Evolutionary conservation across 1,284 basidiomycete genomes (phyloP).

Genomic region (Apiotrichum veenhuisii): DNA sequence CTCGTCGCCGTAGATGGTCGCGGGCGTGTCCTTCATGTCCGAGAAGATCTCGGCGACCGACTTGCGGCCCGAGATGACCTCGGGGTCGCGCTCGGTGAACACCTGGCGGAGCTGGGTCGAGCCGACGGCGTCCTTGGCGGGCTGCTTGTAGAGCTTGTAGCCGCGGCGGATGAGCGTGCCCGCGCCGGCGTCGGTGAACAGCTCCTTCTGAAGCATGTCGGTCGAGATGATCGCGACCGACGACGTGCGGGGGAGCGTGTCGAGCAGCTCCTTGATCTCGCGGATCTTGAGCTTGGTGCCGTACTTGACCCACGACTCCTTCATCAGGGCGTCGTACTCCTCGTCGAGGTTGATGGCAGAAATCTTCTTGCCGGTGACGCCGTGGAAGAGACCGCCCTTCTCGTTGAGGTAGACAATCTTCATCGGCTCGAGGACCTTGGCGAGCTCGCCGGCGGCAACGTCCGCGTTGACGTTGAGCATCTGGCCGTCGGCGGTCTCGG

Average conservation of each 20-base stretch:
- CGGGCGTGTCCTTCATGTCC: slow-evolving; percentile 73
- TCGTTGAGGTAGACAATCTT: slow-evolving; percentile 99
- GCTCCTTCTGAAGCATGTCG: slow-evolving; percentile 89
- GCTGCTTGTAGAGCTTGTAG: slow-evolving; percentile 93
- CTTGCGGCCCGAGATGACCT: slow-evolving; percentile 76
- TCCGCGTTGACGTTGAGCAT: slow-evolving; percentile 97
- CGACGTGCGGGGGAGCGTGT: slow-evolving; percentile 95
- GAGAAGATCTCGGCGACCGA: slow-evolving; percentile 87
- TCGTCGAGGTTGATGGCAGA: slow-evolving; percentile 97
- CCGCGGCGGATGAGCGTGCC: slow-evolving; percentile 96
- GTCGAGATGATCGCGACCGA: slow-evolving; percentile 98
- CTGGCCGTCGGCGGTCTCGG: slow-evolving; percentile 86
- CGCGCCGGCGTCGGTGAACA: slow-evolving; percentile 97
- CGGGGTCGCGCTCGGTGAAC: slow-evolving; percentile 90
- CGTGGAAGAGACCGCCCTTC: slow-evolving; percentile 97
- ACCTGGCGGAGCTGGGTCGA: slow-evolving; percentile 89
- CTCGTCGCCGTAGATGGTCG: slow-evolving; percentile 96
- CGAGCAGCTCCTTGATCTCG: slow-evolving; percentile 98
- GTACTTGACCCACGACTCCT: slow-evolving; percentile 99
- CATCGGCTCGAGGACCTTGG: slow-evolving; percentile 93
- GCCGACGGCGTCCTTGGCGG: slow-evolving; percentile 75
- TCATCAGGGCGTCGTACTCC: slow-evolving; percentile 97
- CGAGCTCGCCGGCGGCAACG: slow-evolving; percentile 90
- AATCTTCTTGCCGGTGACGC: slow-evolving; percentile 89
- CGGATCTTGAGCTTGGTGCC: slow-evolving; percentile 99